These are phyloP conservation scores for Peltaster fructicola DNA, from an alignment of 2,329 filamentous ascomycete genomes.

Conservation along the genomic window DNA sequence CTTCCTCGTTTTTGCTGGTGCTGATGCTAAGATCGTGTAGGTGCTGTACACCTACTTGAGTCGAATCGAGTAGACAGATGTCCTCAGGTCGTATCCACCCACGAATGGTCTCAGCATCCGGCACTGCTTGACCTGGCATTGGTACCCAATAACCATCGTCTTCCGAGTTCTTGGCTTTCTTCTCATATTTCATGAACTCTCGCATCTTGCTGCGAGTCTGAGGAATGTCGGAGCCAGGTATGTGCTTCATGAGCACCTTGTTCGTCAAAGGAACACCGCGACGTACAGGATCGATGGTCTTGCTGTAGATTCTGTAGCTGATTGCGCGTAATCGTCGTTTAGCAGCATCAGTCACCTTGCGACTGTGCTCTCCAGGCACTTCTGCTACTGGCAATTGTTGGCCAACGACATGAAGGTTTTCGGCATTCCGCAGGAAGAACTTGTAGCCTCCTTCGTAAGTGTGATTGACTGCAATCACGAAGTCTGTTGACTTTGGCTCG, in stretches of 20 bases:
- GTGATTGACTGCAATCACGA: slow-evolving; percentile 66
- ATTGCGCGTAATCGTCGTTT: slow-evolving; percentile 97
- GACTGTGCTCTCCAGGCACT: slow-evolving; percentile 80
- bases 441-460: slow-evolving; percentile 61
- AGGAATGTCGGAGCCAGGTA: slow-evolving; percentile 82
- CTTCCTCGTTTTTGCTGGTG: slow-evolving; percentile 40
- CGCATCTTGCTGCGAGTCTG: slow-evolving; percentile 95
- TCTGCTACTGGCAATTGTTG: slow-evolving; percentile 86
- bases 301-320: slow-evolving; percentile 71
- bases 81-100: slow-evolving; percentile 90
- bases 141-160: slow-evolving; percentile 62
- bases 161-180: slow-evolving; percentile 68
- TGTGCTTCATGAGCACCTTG: slow-evolving; percentile 44
- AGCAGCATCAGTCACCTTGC: slow-evolving; percentile 89
- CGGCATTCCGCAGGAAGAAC: slow-evolving; percentile 76
- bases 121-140: slow-evolving; percentile 51
- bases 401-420: slow-evolving; percentile 78
- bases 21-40: slow-evolving; percentile 83
- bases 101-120: slow-evolving; percentile 65
- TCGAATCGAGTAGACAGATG: slow-evolving; percentile 82
- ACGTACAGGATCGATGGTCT: slow-evolving; percentile 50
- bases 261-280: slow-evolving; percentile 71
- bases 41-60: slow-evolving; percentile 88
- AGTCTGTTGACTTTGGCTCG: slow-evolving; percentile 58
- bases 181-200: slow-evolving; percentile 84